These are phyloP conservation scores for Aspergillus avenaceus DNA, from an alignment of 495 filamentous ascomycete species.

Conservation along the genomic window DNA sequence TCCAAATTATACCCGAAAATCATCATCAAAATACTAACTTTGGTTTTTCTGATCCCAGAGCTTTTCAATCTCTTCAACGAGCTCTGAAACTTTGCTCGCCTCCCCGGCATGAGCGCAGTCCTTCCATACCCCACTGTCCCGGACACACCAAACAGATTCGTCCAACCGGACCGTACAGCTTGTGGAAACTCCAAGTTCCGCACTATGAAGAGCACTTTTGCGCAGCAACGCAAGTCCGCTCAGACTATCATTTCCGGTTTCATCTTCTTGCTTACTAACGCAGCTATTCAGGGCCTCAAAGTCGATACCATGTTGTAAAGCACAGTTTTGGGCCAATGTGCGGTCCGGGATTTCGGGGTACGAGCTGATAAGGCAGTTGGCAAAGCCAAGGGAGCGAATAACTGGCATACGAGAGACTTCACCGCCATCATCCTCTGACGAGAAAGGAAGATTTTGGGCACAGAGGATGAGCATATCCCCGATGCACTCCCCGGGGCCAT, in stretches of 20 bases:
- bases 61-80: constrained; percentile 67
- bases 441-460: constrained; percentile 61
- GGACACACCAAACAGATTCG: constrained; percentile 74
- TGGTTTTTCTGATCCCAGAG: constrained; percentile 35
- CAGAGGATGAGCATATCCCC: constrained; percentile 94
- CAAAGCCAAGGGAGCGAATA: constrained; percentile 87
- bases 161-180: constrained; percentile 88
- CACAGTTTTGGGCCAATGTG: constrained; percentile 74
- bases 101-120: constrained; percentile 57
- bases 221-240: constrained; percentile 62
- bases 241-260: constrained; percentile 55
- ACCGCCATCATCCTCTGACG: constrained; percentile 8
- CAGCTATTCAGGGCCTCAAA: constrained; percentile 83
- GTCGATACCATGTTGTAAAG: constrained; percentile 81
- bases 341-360: constrained; percentile 72
- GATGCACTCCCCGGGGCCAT: constrained; percentile 87
- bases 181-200: constrained; percentile 64
- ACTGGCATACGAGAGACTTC: constrained; percentile 50
- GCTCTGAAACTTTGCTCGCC: constrained; percentile 64
- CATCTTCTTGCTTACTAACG: constrained; percentile 45
- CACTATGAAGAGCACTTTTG: constrained; percentile 68
- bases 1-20: background rate
- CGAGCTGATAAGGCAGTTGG: constrained; percentile 73
- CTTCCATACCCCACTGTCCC: constrained; percentile 76
- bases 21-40: background rate